Evolutionary conservation across 331 rosid genomes (phyloP).

Genomic region (Erythrophleum ivorense): DNA sequence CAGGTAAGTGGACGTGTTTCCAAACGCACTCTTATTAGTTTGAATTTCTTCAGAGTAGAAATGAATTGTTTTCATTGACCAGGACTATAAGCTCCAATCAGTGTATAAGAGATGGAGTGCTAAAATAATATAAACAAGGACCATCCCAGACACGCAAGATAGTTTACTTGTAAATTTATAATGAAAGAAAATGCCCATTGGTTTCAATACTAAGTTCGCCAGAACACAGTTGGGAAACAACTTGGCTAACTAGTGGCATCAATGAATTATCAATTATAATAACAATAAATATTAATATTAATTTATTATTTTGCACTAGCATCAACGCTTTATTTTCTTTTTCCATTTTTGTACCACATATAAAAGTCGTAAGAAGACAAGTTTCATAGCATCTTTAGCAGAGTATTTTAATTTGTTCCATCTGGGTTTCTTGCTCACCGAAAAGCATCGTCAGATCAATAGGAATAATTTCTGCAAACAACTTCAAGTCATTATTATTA

Average conservation of each 20-base stretch:
- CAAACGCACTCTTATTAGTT: too few relatives aligned
- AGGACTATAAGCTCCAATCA: conserved; percentile 15
- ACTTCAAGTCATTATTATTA: neutral
- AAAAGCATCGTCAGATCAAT: neutral
- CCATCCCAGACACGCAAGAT: neutral
- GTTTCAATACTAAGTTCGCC: neutral
- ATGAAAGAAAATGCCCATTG: neutral
- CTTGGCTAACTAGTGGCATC: neutral
- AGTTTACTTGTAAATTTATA: neutral
- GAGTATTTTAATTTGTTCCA: neutral
- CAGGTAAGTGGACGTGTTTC: too few relatives aligned
- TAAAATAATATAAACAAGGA: neutral
- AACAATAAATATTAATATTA: neutral
- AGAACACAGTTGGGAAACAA: neutral
- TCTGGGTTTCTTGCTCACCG: neutral
- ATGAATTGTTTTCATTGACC: neutral
- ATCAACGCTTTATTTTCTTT: too few relatives aligned
- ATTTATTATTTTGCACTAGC: neutral
- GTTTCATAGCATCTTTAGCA: neutral
- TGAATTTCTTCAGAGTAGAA: neutral
- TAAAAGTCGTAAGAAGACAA: neutral
- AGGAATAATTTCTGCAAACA: neutral
- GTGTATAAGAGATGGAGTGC: neutral
- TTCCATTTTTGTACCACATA: neutral
- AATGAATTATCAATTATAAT: neutral